Evolutionary conservation across 192 early-diverging fungal species (phyloP), one percentile per base, ranked within the genome.

Genomic region (Gaertneriomyces sp.): DNA sequence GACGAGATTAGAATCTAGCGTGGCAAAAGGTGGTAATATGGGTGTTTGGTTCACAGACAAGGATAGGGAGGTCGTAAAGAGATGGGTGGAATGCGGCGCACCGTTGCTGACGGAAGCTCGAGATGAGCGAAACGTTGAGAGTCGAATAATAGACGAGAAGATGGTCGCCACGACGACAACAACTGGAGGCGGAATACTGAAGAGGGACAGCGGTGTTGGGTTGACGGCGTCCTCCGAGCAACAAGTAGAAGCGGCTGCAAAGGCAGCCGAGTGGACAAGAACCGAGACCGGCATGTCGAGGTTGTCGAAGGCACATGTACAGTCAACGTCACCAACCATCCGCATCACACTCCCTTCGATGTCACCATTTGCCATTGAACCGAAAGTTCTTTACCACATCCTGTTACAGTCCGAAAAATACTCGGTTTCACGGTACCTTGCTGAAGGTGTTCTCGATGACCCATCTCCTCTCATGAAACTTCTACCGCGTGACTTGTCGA

Each of bases 81-180:
- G 19, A 46, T 66, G 64, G 64, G 64, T 66, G 12, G 43, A 45
- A 43, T 33, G 11, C 4, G 54, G 54, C n/a, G 63, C 51, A n/a
- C 50, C 50, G 39, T 6, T 54, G 39, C 38, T 12, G 17, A n/a
- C 50, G 53, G 44, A 61, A 10, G 12, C 1, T 42, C 42, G 41
- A 45, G 20, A 19, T 12, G 12, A 12, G 5, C 43, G 8, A 46
- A 5, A 16, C 3, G 42, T 3, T 10, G 17, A 6, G 43, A 43
- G 7, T 17, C n/a, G 4, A 19, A 38, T 12, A n/a, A 47, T 16
- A 38, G 14, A n/a, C 44, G 19, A 16, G 60, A 14, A 45, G 44
- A 42, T 1, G 16, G 44, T 17, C 44, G 44, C 12, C 4, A 42
- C 6, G 41, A 8, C 42, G 14, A 58, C 57, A 39, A 10, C 25